These are phyloP conservation scores for Drechslerella dactyloides DNA, from an alignment of 2,329 filamentous ascomycete genomes.

Conservation along the genomic window DNA sequence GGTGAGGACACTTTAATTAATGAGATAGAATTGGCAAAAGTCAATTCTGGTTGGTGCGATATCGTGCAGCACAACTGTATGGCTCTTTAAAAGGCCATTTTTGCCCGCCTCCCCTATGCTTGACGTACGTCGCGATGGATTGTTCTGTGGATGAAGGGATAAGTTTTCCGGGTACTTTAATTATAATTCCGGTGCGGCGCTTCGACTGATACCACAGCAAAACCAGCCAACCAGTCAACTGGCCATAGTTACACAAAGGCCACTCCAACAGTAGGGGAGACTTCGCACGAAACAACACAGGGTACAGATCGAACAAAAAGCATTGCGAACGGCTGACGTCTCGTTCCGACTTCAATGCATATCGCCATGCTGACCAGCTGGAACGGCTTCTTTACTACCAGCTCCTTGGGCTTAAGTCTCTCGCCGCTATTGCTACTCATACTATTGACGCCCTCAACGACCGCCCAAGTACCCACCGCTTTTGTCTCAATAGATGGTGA, in stretches of 20 bases:
- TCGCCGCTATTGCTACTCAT: neutral
- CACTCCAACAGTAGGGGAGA: too few species aligned
- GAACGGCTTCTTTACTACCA: slow-evolving; percentile 20
- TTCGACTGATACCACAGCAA: neutral
- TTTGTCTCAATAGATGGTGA: slow-evolving; percentile 33
- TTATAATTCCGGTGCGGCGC: neutral
- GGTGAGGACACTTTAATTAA: slow-evolving; percentile 30
- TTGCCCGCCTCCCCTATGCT: slow-evolving; percentile 14
- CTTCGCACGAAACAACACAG: too few species aligned
- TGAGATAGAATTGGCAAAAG: slow-evolving; percentile 30
- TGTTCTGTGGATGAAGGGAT: slow-evolving; percentile 15
- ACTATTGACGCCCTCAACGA: slow-evolving; percentile 13
- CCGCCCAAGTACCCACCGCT: slow-evolving; percentile 31
- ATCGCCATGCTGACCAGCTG: slow-evolving; percentile 13
- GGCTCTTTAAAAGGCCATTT: slow-evolving; percentile 39
- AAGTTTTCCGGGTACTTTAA: slow-evolving; percentile 1
- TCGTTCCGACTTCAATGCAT: slow-evolving; percentile 9
- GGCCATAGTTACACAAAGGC: neutral
- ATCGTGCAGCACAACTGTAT: slow-evolving; percentile 8
- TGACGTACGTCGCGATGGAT: slow-evolving; percentile 40
- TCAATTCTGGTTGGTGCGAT: neutral
- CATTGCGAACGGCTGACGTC: too few species aligned
- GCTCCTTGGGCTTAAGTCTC: slow-evolving; percentile 22
- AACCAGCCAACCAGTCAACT: too few species aligned
- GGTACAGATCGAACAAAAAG: too few species aligned